These are phyloP conservation scores for Prinsepia uniflora DNA, from an alignment of 306 rosid species.

Conservation along the genomic window DNA sequence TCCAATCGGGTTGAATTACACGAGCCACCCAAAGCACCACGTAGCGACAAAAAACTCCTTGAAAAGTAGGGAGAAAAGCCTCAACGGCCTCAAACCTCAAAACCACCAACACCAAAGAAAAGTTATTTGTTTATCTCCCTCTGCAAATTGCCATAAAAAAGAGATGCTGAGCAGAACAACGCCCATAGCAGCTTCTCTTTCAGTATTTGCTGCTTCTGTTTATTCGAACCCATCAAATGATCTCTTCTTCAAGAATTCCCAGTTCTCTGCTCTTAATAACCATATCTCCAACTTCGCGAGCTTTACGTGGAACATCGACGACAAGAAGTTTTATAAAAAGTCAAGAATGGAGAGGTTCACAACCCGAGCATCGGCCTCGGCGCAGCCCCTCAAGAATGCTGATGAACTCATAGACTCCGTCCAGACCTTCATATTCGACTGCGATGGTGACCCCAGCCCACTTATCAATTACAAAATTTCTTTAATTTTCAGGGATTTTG, in stretches of 20 bases:
- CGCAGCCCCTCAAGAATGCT: conserved; percentile 74
- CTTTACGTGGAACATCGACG: conserved; percentile 3
- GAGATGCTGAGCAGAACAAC: conserved; percentile 62
- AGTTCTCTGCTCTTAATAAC: conserved; percentile 27
- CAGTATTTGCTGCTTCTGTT: conserved; percentile 32
- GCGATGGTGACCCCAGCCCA: conserved; percentile 58
- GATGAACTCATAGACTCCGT: conserved; percentile 87
- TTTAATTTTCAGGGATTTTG: neutral
- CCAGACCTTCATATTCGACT: conserved; percentile 89
- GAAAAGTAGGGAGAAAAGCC: neutral
- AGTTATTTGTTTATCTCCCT: neutral
- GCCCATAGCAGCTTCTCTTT: conserved; percentile 34
- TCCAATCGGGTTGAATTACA: neutral
- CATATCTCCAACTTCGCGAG: conserved; percentile 11
- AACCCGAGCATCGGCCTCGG: conserved; percentile 54
- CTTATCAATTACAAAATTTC: neutral
- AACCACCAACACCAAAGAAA: conserved; percentile 20
- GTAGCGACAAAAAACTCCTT: neutral
- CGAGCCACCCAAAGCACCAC: conserved; percentile 22
- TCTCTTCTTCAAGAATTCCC: conserved; percentile 7
- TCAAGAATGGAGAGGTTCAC: conserved; percentile 49
- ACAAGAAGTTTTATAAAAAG: conserved; percentile 19
- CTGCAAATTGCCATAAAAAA: neutral
- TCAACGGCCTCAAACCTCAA: conserved; percentile 32
- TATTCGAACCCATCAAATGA: conserved; percentile 26